These are phyloP conservation scores for Cubamyces sp. DNA, from an alignment of 768 basidiomycete genomes.

Conservation along the genomic window DNA sequence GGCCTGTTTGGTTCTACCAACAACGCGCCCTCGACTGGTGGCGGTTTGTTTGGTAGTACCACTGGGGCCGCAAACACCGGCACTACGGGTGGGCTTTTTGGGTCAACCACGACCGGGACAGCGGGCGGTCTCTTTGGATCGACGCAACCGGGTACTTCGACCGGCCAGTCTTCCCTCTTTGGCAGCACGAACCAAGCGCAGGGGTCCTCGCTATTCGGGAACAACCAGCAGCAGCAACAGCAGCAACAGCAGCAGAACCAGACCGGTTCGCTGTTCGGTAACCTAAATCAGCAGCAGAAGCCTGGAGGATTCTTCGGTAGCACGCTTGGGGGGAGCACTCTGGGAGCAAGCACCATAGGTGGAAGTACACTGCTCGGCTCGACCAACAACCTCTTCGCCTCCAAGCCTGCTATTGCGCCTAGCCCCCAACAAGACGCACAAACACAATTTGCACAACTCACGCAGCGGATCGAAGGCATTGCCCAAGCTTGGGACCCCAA, in stretches of 20 bases:
- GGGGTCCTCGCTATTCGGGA: constrained; percentile 18
- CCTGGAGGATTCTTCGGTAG: constrained; percentile 24
- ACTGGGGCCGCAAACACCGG: constrained; percentile 3
- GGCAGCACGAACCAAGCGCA: constrained; percentile 12
- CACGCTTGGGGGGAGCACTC: constrained; percentile 13
- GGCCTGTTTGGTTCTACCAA: constrained; percentile 22
- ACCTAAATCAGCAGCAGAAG: constrained; percentile 19
- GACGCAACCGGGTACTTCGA: constrained; percentile 3
- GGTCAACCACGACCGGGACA: constrained; percentile 15
- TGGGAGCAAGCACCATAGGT: constrained; percentile 25
- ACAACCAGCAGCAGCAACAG: constrained; percentile 22
- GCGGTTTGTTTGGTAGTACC: constrained; percentile 31
- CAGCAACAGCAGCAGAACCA: constrained; percentile 26
- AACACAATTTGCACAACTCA: constrained; percentile 55
- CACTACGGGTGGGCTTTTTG: constrained; percentile 11
- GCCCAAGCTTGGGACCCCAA: constrained; percentile 72
- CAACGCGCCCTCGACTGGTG: constrained; percentile 14
- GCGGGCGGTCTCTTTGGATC: constrained; percentile 30
- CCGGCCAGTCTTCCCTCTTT: constrained; percentile 16
- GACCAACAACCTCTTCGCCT: constrained; percentile 41
- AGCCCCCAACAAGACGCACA: constrained; percentile 64
- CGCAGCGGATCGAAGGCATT: constrained; percentile 64
- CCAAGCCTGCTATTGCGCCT: constrained; percentile 41
- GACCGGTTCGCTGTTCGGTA: constrained; percentile 22
- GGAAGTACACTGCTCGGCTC: constrained; percentile 24